phyloP scores from a whole-genome alignment of 2,329 filamentous ascomycete genomes.

The Penicillium frequentans region DNA sequence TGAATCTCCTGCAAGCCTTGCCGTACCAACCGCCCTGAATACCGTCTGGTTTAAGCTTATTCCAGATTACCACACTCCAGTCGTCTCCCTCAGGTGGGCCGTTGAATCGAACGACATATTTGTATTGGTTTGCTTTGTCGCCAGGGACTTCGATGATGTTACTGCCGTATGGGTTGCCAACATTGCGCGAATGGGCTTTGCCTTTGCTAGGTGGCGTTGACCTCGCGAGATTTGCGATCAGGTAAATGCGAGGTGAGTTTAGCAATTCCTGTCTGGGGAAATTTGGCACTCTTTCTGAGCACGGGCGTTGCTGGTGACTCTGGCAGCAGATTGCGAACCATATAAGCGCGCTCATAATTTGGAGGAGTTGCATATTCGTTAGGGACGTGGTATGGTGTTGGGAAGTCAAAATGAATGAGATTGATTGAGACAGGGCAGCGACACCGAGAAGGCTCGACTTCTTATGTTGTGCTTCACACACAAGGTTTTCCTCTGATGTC shows the following conservation, averaged over 20 bases:
- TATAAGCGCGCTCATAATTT: background rate
- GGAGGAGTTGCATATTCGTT: background rate
- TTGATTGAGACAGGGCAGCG: background rate
- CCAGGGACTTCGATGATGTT: background rate
- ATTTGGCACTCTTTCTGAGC: background rate
- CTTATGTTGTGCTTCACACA: background rate
- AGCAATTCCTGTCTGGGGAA: background rate
- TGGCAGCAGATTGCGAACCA: background rate
- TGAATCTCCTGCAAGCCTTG: background rate
- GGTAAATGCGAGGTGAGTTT: background rate
- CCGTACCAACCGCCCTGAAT: background rate
- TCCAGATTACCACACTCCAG: background rate
- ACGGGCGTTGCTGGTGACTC: background rate
- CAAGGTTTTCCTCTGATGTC: background rate
- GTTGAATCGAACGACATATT: background rate
- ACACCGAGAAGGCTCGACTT: background rate
- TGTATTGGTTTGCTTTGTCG: background rate
- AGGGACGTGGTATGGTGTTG: background rate
- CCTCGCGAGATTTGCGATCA: background rate
- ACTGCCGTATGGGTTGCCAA: background rate
- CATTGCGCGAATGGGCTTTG: background rate
- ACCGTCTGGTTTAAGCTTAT: background rate
- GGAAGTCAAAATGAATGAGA: background rate
- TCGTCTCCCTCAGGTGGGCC: too few species aligned
- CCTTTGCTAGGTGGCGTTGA: background rate